Conservation (phyloP, 768 basidiomycete genomes). For the Rhodotorula taiwanensis region DNA sequence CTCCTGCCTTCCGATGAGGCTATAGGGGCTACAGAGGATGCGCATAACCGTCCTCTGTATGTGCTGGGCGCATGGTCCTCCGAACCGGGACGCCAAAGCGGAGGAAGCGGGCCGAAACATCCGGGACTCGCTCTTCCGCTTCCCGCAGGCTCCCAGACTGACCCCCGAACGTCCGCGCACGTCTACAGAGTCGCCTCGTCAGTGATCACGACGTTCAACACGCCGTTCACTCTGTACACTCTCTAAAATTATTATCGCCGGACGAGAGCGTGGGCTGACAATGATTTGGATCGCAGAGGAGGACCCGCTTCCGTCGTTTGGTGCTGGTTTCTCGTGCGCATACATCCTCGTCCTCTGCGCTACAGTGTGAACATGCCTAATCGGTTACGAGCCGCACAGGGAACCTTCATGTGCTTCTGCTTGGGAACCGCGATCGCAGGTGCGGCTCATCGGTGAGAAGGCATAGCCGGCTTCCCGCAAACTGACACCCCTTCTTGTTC, state of each 20-base stretch:
- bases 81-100: too few species aligned
- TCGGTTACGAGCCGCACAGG: conserved; percentile 10
- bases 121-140: too few species aligned
- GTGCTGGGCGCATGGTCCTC: too few species aligned
- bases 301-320: conserved; percentile 48
- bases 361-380: not conserved
- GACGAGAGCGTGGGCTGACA: too few species aligned
- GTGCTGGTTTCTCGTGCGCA: conserved; percentile 46
- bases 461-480: conserved; percentile 8
- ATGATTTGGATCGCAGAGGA: too few species aligned
- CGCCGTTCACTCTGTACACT: conserved; percentile 45
- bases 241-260: too few species aligned
- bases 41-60: too few species aligned
- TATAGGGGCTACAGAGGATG: too few species aligned
- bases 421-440: conserved; percentile 35
- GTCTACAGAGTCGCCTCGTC: conserved; percentile 40
- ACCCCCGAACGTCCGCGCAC: too few species aligned
- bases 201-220: conserved; percentile 48
- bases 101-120: too few species aligned
- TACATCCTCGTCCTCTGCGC: conserved; percentile 15
- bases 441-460: conserved; percentile 22
- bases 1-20: too few species aligned
- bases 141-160: too few species aligned
- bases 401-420: conserved; percentile 37
- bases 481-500: not conserved